Percentiles rank a stretch among this genome's conserved stretches.
Conservation (phyloP, 495 filamentous ascomycete genomes). For the Aspergillus nidulans region DNA sequence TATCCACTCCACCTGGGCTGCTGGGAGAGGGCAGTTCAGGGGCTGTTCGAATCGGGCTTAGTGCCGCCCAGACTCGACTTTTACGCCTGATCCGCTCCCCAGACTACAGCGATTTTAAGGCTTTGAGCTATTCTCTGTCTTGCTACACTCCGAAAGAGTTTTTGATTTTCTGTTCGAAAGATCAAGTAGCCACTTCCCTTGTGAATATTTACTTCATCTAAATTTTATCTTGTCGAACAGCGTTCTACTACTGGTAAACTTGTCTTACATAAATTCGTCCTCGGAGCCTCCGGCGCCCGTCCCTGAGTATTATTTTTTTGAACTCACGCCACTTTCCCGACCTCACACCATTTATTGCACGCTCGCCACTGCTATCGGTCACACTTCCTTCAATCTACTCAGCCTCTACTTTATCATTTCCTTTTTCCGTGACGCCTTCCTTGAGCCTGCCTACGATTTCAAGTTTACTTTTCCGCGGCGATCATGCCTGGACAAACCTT, state of each 20-base stretch:
- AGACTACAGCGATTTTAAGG: not conserved
- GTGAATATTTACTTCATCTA: not conserved
- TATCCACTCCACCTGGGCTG: not conserved
- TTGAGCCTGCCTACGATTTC: not conserved
- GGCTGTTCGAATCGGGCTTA: not conserved
- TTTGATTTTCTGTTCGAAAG: not conserved
- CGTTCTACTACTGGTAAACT: not conserved
- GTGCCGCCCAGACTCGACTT: not conserved
- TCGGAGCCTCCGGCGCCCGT: conserved; percentile 16
- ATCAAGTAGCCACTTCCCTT: not conserved
- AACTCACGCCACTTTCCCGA: conserved; percentile 24
- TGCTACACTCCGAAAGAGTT: not conserved
- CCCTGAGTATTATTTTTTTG: conserved; percentile 15
- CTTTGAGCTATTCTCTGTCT: not conserved
- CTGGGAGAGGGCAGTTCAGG: not conserved
- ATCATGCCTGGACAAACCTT: conserved; percentile 56
- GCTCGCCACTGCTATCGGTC: conserved; percentile 5
- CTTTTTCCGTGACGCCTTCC: not conserved
- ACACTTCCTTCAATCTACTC: conserved; percentile 4
- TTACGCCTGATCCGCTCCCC: not conserved
- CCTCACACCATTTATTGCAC: conserved; percentile 16
- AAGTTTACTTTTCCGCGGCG: conserved; percentile 3
- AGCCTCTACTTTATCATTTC: conserved; percentile 9
- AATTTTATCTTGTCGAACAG: not conserved
- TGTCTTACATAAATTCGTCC: conserved; percentile 7